phyloP scores from a whole-genome alignment of 306 rosid species.

The Quercus rubra region DNA sequence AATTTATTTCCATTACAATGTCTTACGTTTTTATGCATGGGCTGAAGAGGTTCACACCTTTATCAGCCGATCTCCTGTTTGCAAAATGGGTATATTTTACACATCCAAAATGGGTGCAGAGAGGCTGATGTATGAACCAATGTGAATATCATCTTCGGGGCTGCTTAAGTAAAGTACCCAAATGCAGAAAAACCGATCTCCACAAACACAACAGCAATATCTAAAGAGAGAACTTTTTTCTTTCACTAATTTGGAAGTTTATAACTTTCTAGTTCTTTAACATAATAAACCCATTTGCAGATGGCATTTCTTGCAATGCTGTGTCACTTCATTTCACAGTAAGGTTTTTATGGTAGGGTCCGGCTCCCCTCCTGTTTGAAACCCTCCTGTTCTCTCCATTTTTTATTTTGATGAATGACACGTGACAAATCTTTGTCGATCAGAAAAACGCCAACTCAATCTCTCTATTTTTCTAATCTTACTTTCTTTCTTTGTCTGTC shows the following conservation, averaged over 20 bases:
- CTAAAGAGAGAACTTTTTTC: neutral
- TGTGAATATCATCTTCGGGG: neutral
- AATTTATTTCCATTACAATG: neutral
- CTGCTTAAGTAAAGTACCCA: neutral
- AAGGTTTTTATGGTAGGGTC: neutral
- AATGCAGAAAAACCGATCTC: constrained; percentile 5
- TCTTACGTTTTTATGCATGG: neutral
- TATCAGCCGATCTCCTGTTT: neutral
- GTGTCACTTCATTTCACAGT: neutral
- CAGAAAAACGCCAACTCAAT: too few species aligned
- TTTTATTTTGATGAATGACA: too few species aligned
- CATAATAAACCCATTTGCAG: neutral
- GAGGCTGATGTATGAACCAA: neutral
- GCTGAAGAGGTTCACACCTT: neutral
- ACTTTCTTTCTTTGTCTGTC: too few species aligned
- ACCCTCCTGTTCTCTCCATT: too few species aligned
- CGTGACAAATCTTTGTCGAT: too few species aligned
- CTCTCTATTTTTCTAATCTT: too few species aligned
- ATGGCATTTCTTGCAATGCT: neutral
- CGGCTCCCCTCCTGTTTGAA: too few species aligned
- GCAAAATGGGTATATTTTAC: neutral
- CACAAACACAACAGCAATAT: neutral
- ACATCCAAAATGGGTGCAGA: neutral
- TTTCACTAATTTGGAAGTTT: neutral
- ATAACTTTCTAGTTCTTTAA: neutral